Base-by-base conservation (phyloP, 2,329 filamentous ascomycete species). In the Leptosphaerulina australis region DNA sequence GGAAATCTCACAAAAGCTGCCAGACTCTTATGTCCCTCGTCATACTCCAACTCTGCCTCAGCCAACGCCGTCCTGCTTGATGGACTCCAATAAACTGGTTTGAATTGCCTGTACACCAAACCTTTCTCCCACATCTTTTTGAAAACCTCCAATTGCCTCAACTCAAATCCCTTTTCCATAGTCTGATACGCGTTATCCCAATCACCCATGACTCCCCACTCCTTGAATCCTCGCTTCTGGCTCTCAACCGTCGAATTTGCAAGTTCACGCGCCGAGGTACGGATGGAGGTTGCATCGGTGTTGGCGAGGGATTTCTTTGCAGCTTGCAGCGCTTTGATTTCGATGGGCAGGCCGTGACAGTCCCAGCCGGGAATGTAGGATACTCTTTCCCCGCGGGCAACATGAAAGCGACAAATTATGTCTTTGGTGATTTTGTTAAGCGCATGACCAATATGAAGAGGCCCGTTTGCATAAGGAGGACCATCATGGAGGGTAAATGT, bases 391-490 rank as follows among this genome's bases (percentile, higher is more conserved):
- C 90, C 94, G 67, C 87, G 82, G 53, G 89, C 85, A 53, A 97
- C 77, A 75, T 96, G 86, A 54, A 88, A 85, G 30, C 94, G 84
- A 62, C 91, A 81, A 55, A 96, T 90, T 66, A 97, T 89, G 74
- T 99, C 94, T 78, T 99, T 99, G 52, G 96, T 80, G 62, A 97
- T 88, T 76, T 99, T 99, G 75, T 99, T 99, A 68, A 99, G 78
- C 26, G 94, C 91, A 78, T 99, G 94, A 2, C 94, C 94, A 53
- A 95, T 85, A 68, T 99, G 94, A 8, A 99, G 82, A 34, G 82
- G 83, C 11, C 94, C 94, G 76, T 99, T 99, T 57, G 94, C 94
- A 71, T 97, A 99, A 0, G 94, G 94, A 0, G 94, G 94, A 0
- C 94, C 94, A 84, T 99, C 94, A 69, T 97, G 94, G 7, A 99